These are phyloP conservation scores for Botrytis byssoidea DNA, from an alignment of 2,329 filamentous ascomycete genomes.

Conservation along the genomic window DNA sequence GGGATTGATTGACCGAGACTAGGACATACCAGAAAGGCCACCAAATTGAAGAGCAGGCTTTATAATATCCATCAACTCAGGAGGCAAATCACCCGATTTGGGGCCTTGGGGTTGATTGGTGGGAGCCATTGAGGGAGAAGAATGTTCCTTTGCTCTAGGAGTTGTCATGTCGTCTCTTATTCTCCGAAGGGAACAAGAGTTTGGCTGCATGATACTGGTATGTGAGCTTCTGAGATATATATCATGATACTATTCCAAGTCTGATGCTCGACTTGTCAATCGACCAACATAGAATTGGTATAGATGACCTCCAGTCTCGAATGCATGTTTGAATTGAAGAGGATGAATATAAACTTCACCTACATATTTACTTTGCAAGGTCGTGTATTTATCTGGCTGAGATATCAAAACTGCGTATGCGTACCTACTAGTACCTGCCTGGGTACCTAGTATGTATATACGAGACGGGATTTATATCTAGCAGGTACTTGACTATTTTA, in stretches of 20 bases:
- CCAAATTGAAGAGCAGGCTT: slow-evolving; percentile 58
- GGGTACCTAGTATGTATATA: neutral
- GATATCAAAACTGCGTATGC: neutral
- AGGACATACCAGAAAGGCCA: slow-evolving; percentile 52
- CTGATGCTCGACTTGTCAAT: neutral
- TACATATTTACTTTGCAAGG: neutral
- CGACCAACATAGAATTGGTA: neutral
- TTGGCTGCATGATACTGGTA: slow-evolving; percentile 31
- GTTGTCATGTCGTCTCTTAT: slow-evolving; percentile 33
- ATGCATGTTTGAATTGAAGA: neutral
- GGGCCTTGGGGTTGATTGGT: neutral
- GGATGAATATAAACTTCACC: neutral
- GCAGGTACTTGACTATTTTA: neutral
- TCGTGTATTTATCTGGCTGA: neutral
- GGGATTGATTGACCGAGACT: neutral
- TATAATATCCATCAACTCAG: slow-evolving; percentile 47
- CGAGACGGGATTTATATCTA: neutral
- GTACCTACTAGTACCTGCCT: neutral
- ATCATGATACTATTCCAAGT: neutral
- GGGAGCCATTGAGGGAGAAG: neutral
- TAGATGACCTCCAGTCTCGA: neutral
- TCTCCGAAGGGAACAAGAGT: slow-evolving; percentile 30
- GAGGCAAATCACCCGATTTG: slow-evolving; percentile 39
- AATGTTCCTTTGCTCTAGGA: slow-evolving; percentile 11
- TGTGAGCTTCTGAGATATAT: slow-evolving; percentile 1